phyloP scores from a whole-genome alignment of 371 early-diverging fungal species.

The Sporodiniella umbellata region DNA sequence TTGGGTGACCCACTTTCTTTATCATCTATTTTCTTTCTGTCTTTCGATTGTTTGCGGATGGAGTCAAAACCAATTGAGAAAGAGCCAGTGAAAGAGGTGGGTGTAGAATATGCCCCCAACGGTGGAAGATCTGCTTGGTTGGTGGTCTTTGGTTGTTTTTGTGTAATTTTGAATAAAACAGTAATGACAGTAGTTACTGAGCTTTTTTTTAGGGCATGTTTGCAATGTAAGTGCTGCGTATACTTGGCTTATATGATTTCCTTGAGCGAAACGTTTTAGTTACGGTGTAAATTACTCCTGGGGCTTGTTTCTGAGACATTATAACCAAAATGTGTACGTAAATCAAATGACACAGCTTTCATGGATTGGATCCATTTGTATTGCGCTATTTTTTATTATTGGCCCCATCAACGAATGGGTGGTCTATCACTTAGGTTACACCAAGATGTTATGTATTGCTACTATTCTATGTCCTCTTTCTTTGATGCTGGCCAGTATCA shows the following conservation, averaged over 20 bases:
- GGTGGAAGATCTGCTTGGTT: slow-evolving; percentile 30
- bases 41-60: background rate
- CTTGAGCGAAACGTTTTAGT: slow-evolving; percentile 9
- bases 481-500: slow-evolving; percentile 60
- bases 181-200: background rate
- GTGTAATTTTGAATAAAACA: slow-evolving; percentile 15
- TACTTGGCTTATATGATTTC: background rate
- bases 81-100: background rate
- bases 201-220: slow-evolving; percentile 25
- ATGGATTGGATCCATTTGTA: slow-evolving; percentile 45
- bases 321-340: slow-evolving; percentile 26
- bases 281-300: slow-evolving; percentile 41
- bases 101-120: slow-evolving; percentile 20
- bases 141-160: slow-evolving; percentile 30
- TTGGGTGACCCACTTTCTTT: too few relatives aligned
- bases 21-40: background rate
- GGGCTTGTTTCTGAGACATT: slow-evolving; percentile 33
- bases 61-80: background rate
- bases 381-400: slow-evolving; percentile 29
- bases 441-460: slow-evolving; percentile 48
- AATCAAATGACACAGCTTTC: slow-evolving; percentile 27
- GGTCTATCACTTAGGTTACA: slow-evolving; percentile 51
- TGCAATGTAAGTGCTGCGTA: slow-evolving; percentile 22
- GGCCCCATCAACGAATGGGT: slow-evolving; percentile 44
- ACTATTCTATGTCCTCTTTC: slow-evolving; percentile 51